phyloP scores from a whole-genome alignment of 495 filamentous ascomycete species.

The Friedmanniomyces simplex region DNA sequence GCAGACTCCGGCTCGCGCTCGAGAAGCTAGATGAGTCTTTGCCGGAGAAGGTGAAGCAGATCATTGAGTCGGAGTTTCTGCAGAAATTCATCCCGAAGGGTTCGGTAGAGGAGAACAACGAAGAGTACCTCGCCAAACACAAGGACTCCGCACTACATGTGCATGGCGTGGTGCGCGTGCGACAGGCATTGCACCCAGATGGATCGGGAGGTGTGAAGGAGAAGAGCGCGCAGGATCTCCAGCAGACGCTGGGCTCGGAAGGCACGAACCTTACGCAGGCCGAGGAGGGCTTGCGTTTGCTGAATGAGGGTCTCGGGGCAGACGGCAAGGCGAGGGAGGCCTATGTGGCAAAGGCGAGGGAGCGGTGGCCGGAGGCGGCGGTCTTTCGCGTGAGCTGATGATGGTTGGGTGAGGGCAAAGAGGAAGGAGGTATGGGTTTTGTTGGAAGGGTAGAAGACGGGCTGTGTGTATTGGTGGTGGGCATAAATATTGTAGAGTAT shows the following conservation, averaged over 20 bases:
- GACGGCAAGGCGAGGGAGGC: constrained; percentile 39
- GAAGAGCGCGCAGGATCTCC: constrained; percentile 50
- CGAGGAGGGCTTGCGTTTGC: constrained; percentile 43
- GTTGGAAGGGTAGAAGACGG: neutral
- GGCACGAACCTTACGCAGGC: constrained; percentile 52
- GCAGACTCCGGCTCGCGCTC: constrained; percentile 57
- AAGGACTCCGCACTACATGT: constrained; percentile 52
- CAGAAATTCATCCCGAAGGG: constrained; percentile 44
- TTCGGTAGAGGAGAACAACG: constrained; percentile 52
- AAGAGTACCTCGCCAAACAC: constrained; percentile 52
- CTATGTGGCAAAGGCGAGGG: constrained; percentile 53
- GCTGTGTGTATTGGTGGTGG: too few species aligned
- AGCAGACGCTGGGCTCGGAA: constrained; percentile 44
- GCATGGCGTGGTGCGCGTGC: constrained; percentile 50
- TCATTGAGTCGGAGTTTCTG: constrained; percentile 57
- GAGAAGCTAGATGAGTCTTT: constrained; percentile 45
- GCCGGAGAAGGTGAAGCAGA: constrained; percentile 49
- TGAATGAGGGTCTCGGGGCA: constrained; percentile 48
- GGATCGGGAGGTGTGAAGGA: constrained; percentile 38
- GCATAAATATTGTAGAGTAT: too few species aligned
- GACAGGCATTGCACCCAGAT: constrained; percentile 43
- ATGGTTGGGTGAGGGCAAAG: too few species aligned
- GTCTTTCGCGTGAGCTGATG: constrained; percentile 33
- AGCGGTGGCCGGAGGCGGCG: constrained; percentile 63
- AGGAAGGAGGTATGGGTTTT: too few species aligned